These are phyloP conservation scores for Raphanus raphanistrum DNA, from an alignment of 345 rosid species.

Conservation along the genomic window DNA sequence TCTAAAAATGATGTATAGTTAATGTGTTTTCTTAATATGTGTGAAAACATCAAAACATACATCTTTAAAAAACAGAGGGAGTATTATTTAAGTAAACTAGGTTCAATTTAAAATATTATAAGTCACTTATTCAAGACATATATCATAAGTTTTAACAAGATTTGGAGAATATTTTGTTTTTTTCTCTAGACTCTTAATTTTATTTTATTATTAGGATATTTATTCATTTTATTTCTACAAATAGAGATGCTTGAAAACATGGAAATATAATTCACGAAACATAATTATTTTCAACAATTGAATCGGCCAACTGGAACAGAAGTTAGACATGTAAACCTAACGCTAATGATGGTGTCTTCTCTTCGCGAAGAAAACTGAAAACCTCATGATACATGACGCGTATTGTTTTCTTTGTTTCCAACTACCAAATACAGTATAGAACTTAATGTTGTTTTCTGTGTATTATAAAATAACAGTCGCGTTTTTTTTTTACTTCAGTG, in stretches of 20 bases:
- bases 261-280: background rate
- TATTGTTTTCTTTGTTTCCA: constrained; percentile 24
- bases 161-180: background rate
- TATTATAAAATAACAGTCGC: background rate
- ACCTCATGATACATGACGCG: constrained; percentile 12
- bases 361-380: constrained; percentile 9
- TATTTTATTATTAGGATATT: background rate
- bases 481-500: background rate
- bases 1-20: too few relatives aligned
- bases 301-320: constrained; percentile 2
- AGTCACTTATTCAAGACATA: too few relatives aligned
- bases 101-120: background rate
- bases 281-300: background rate
- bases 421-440: constrained; percentile 12
- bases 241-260: background rate
- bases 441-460: constrained; percentile 21
- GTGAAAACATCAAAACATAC: too few relatives aligned
- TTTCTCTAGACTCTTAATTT: background rate
- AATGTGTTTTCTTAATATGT: too few relatives aligned
- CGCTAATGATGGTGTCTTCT: constrained; percentile 35
- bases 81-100: background rate
- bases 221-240: background rate
- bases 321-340: constrained; percentile 27
- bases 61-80: too few relatives aligned
- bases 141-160: background rate